Percentiles rank a stretch among this genome's conserved stretches.
These are phyloP conservation scores for Wickerhamomyces pijperi DNA, from an alignment of 805 yeast species.

Conservation along the genomic window DNA sequence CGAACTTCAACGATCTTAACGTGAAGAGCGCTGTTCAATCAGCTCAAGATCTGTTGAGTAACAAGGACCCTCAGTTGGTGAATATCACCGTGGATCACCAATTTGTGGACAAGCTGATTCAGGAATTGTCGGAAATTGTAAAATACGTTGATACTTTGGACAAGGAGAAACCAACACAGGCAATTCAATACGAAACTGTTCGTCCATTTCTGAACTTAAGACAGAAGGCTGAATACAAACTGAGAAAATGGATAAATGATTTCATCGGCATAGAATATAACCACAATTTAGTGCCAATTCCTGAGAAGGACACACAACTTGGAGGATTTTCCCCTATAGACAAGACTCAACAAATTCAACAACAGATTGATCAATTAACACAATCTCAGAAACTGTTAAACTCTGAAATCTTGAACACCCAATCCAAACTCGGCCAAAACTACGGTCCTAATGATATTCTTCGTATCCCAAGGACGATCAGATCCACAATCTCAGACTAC, in stretches of 20 bases:
- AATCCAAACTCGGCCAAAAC: constrained; percentile 13
- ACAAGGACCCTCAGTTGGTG: constrained; percentile 3
- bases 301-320: background rate
- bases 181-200: background rate
- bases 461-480: constrained; percentile 44
- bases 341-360: too few species aligned
- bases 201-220: constrained; percentile 1
- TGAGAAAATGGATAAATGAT: constrained; percentile 8
- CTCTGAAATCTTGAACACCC: constrained; percentile 1
- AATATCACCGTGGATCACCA: background rate
- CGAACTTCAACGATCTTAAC: constrained; percentile 66
- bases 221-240: constrained; percentile 5
- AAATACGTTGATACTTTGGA: background rate
- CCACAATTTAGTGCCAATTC: constrained; percentile 1
- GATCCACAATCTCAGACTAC: constrained; percentile 53
- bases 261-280: constrained; percentile 12
- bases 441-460: constrained; percentile 59
- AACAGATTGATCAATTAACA: background rate
- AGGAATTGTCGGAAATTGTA: constrained; percentile 1
- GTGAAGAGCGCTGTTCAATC: constrained; percentile 49
- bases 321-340: background rate
- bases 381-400: background rate
- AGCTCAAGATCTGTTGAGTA: constrained; percentile 33
- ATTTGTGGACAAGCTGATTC: background rate
- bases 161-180: background rate